These are phyloP conservation scores for Tillandsia leiboldiana DNA, from an alignment of 176 grass and related monocot genomes.

Conservation along the genomic window DNA sequence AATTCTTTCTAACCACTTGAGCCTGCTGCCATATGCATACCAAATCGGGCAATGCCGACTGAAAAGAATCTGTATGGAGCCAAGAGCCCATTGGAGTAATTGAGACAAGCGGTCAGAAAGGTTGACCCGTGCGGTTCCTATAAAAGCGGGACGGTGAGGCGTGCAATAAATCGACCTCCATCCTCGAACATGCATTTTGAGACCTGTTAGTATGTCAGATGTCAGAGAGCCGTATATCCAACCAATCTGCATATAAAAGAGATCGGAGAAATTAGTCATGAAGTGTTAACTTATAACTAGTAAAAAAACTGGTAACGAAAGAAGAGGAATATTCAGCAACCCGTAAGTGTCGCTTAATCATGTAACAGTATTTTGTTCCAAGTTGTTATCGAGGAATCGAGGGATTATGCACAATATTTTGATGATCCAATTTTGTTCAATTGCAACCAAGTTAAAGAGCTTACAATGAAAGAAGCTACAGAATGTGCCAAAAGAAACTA, in stretches of 20 bases:
- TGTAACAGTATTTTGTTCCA: neutral
- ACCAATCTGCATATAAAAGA: slow-evolving; percentile 55
- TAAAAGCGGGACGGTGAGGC: slow-evolving; percentile 66
- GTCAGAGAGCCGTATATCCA: slow-evolving; percentile 92
- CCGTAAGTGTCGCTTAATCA: neutral
- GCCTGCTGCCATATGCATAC: slow-evolving; percentile 66
- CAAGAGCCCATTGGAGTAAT: slow-evolving; percentile 83
- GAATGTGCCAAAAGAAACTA: slow-evolving; percentile 1
- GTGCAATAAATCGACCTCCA: slow-evolving; percentile 93
- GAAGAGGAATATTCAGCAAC: no score
- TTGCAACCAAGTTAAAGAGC: no score
- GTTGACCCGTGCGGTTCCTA: slow-evolving; percentile 76
- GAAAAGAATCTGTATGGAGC: slow-evolving; percentile 74
- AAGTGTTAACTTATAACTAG: neutral
- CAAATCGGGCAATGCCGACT: slow-evolving; percentile 92
- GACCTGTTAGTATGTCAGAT: slow-evolving; percentile 76
- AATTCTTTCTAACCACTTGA: slow-evolving; percentile 77
- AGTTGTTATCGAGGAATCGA: no score
- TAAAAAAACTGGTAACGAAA: no score
- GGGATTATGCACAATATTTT: no score
- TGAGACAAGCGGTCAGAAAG: slow-evolving; percentile 93
- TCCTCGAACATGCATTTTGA: slow-evolving; percentile 83
- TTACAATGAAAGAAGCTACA: no score
- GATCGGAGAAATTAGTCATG: neutral
- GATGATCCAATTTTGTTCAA: no score